Evolutionary conservation across 495 filamentous ascomycete genomes (phyloP).

Genomic region (Cudoniella acicularis): DNA sequence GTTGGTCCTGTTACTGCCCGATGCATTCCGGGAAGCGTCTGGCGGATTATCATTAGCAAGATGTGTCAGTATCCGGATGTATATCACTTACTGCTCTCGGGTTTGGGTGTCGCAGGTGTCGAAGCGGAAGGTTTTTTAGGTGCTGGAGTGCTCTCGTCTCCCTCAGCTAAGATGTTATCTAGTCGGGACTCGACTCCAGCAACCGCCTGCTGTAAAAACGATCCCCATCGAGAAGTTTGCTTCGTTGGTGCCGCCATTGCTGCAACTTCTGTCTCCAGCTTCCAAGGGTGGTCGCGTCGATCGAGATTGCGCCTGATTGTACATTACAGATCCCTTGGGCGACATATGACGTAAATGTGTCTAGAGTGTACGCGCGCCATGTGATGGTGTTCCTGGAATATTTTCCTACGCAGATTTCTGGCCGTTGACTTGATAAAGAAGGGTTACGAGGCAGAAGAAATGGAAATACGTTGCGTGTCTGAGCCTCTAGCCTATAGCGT

Average conservation of each 20-base stretch:
- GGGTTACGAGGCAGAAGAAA: background rate
- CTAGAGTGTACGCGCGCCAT: too few species aligned
- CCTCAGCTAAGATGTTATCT: constrained; percentile 86
- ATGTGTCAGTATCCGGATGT: too few species aligned
- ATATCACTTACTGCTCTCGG: constrained; percentile 21
- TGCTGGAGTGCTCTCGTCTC: constrained; percentile 37
- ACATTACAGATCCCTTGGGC: constrained; percentile 12
- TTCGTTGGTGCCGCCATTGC: constrained; percentile 39
- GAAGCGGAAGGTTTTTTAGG: constrained; percentile 14
- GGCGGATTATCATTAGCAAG: background rate
- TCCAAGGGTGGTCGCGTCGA: constrained; percentile 2
- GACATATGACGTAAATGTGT: too few species aligned
- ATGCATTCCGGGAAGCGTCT: constrained; percentile 48
- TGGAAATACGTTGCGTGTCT: background rate
- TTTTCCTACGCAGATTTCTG: background rate
- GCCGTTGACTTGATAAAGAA: background rate
- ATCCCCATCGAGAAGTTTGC: constrained; percentile 64
- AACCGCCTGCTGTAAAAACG: constrained; percentile 86
- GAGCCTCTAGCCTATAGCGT: too few species aligned
- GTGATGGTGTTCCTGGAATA: background rate
- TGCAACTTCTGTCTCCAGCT: constrained; percentile 8
- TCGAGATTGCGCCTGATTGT: constrained; percentile 5
- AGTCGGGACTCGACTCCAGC: constrained; percentile 90
- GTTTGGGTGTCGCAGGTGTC: constrained; percentile 23
- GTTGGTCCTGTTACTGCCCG: constrained; percentile 54